Conservation (phyloP, 306 rosid genomes). For the Trifolium fragiferum region DNA sequence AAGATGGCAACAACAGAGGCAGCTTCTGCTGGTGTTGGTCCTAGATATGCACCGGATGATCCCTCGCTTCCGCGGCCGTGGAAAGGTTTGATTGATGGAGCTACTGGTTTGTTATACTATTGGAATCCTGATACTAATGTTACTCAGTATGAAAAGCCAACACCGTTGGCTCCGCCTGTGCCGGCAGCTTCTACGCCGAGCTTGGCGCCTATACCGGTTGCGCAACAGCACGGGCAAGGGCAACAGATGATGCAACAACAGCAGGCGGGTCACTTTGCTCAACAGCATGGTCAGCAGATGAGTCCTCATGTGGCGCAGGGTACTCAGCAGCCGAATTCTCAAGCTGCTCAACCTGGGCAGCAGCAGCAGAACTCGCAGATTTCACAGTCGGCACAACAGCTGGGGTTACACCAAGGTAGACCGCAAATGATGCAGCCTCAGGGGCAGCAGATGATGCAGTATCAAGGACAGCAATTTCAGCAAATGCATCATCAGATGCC, state of each 20-base stretch:
- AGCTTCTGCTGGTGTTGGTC: slow-evolving; percentile 65
- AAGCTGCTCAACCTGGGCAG: slow-evolving; percentile 51
- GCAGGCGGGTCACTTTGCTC: slow-evolving; percentile 55
- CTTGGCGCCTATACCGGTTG: slow-evolving; percentile 64
- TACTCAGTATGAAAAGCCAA: slow-evolving; percentile 91
- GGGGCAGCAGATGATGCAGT: slow-evolving; percentile 62
- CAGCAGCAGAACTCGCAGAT: slow-evolving; percentile 59
- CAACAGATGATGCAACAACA: slow-evolving; percentile 67
- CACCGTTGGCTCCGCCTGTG: slow-evolving; percentile 53
- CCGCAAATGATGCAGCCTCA: slow-evolving; percentile 62
- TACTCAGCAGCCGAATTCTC: slow-evolving; percentile 62
- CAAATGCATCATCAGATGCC: slow-evolving; percentile 69
- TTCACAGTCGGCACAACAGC: slow-evolving; percentile 58
- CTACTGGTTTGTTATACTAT: slow-evolving; percentile 76
- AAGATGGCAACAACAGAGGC: slow-evolving; percentile 78
- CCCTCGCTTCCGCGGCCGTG: slow-evolving; percentile 91
- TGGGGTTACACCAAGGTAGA: slow-evolving; percentile 48
- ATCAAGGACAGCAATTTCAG: slow-evolving; percentile 66
- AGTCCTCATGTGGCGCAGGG: slow-evolving; percentile 48
- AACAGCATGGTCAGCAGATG: slow-evolving; percentile 54
- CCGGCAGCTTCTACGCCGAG: slow-evolving; percentile 60
- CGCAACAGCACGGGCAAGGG: slow-evolving; percentile 64
- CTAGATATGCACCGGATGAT: slow-evolving; percentile 94
- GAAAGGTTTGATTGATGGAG: slow-evolving; percentile 96
- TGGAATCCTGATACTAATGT: slow-evolving; percentile 97